A percentile compares a stretch with the other conserved stretches of the same genome.
These are phyloP conservation scores for Aspergillus awamori DNA, from an alignment of 2,329 filamentous ascomycete genomes.

Conservation along the genomic window DNA sequence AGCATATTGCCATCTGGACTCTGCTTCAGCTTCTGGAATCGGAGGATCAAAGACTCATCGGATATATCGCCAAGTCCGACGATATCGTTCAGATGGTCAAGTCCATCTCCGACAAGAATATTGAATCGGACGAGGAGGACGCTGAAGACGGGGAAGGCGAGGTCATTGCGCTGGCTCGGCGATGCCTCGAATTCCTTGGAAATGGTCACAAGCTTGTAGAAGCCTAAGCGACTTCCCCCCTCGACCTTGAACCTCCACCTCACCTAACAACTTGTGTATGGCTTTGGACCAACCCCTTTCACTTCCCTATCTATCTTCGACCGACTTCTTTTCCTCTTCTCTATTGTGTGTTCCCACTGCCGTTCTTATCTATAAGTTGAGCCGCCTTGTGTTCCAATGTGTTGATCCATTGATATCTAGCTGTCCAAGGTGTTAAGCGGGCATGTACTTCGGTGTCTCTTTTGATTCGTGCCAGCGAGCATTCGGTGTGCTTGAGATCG, in stretches of 20 bases:
- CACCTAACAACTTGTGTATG: slow-evolving; percentile 3
- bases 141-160: slow-evolving; percentile 91
- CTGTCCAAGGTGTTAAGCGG: slow-evolving; percentile 34
- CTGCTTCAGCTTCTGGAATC: slow-evolving; percentile 93
- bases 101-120: slow-evolving; percentile 82
- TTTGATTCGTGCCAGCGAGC: slow-evolving; percentile 34
- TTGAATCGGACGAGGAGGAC: slow-evolving; percentile 83
- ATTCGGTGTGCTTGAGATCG: slow-evolving; percentile 33
- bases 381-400: slow-evolving; percentile 11
- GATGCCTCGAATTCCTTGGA: slow-evolving; percentile 83
- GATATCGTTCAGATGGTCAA: slow-evolving; percentile 92
- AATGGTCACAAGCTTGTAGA: slow-evolving; percentile 82
- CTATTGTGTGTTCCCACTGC: slow-evolving; percentile 5
- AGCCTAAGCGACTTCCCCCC: slow-evolving; percentile 52
- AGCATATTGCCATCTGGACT: slow-evolving; percentile 99
- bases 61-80: slow-evolving; percentile 83
- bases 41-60: slow-evolving; percentile 85
- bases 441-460: slow-evolving; percentile 35
- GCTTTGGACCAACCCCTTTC: slow-evolving; percentile 19
- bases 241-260: too few species aligned
- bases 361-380: slow-evolving; percentile 13
- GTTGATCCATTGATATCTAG: slow-evolving; percentile 24
- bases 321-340: slow-evolving; percentile 20
- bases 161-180: slow-evolving; percentile 85
- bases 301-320: slow-evolving; percentile 11